Conservation (phyloP, 805 yeast genomes). For the Vanderwaltozyma verrucispora region DNA sequence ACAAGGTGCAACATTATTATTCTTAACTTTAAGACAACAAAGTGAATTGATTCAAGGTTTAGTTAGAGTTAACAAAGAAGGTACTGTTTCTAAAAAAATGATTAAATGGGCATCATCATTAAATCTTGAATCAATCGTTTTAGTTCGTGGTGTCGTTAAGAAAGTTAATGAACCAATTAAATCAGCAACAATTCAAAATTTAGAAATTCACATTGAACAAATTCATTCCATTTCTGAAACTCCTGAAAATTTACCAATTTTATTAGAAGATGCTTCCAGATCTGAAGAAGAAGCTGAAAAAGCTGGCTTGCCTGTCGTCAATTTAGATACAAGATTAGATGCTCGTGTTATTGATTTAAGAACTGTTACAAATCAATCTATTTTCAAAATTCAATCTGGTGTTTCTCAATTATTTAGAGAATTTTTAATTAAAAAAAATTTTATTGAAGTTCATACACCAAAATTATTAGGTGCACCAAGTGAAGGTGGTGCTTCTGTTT, state of each 20-base stretch:
- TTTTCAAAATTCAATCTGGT: constrained; percentile 87
- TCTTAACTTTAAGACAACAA: constrained; percentile 89
- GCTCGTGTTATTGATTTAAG: constrained; percentile 93
- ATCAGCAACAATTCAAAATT: constrained; percentile 84
- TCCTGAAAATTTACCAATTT: constrained; percentile 85
- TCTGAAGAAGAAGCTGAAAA: constrained; percentile 91
- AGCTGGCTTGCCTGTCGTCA: constrained; percentile 84
- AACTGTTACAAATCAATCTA: constrained; percentile 95
- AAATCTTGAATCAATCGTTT: constrained; percentile 81
- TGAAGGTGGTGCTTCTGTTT: constrained; percentile 97
- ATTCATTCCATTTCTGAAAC: constrained; percentile 75
- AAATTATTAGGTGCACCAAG: constrained; percentile 91
- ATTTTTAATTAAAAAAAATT: constrained; percentile 54
- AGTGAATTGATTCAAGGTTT: constrained; percentile 72
- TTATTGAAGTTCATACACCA: constrained; percentile 93
- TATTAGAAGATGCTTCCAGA: constrained; percentile 94
- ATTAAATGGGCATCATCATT: constrained; percentile 90
- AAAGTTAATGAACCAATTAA: constrained; percentile 82
- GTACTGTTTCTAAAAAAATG: constrained; percentile 80
- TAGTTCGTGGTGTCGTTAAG: constrained; percentile 75
- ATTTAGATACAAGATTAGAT: constrained; percentile 92
- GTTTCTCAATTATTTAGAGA: constrained; percentile 85
- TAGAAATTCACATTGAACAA: constrained; percentile 70
- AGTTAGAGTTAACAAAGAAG: constrained; percentile 61
- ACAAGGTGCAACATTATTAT: constrained; percentile 92